Conservation (phyloP, 2,329 filamentous ascomycete genomes). For the Xylariales sp. region DNA sequence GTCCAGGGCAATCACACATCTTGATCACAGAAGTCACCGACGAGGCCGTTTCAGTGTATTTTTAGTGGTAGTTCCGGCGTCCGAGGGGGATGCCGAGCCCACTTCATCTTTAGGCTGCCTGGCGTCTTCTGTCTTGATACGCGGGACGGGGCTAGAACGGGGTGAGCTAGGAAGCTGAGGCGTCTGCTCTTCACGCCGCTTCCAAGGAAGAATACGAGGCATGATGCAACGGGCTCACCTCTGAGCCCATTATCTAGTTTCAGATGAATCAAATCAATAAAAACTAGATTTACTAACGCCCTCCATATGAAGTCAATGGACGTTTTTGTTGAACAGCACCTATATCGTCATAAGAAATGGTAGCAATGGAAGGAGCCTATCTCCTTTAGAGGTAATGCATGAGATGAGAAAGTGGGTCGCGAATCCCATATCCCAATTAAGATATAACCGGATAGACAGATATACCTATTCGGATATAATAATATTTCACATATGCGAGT, state of each 20-base stretch:
- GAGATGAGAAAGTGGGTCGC: neutral
- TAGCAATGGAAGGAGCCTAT: no score
- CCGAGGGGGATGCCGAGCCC: conserved; percentile 28
- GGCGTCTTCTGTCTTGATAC: conserved; percentile 30
- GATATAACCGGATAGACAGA: neutral
- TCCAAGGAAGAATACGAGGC: conserved; percentile 66
- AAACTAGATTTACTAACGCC: neutral
- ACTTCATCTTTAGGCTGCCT: conserved; percentile 24
- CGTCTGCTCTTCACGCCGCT: conserved; percentile 47
- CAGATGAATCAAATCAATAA: neutral
- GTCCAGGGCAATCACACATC: conserved; percentile 2
- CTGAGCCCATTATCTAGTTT: conserved; percentile 16
- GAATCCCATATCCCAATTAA: neutral
- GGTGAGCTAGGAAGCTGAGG: conserved; percentile 28
- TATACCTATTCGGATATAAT: neutral
- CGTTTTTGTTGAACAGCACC: neutral
- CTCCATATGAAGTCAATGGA: neutral
- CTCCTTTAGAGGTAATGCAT: no score
- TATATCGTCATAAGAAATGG: neutral
- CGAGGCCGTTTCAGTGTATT: conserved; percentile 32
- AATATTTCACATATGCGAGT: neutral
- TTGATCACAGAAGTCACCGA: conserved; percentile 3
- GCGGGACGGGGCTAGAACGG: conserved; percentile 36
- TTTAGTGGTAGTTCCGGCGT: conserved; percentile 19
- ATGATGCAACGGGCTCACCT: conserved; percentile 48